Evolutionary conservation across 495 filamentous ascomycete genomes (phyloP).

Genomic region (Lichina pygmaea): DNA sequence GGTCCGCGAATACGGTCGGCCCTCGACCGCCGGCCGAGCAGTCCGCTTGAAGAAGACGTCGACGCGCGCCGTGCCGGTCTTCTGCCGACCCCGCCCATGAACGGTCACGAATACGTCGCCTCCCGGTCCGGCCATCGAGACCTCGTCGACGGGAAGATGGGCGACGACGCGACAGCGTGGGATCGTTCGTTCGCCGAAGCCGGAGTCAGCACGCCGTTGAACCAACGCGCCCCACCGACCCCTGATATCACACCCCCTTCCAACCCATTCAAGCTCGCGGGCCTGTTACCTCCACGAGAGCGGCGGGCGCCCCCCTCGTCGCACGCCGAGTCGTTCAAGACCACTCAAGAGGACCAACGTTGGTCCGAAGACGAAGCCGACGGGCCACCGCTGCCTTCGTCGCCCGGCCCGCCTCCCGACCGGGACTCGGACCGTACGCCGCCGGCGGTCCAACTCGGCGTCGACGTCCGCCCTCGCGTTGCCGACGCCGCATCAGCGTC

Average conservation of each 20-base stretch:
- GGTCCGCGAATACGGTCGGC: no score
- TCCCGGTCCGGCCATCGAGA: not conserved
- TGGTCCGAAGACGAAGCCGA: constrained; percentile 36
- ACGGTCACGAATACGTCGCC: not conserved
- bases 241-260: constrained; percentile 48
- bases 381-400: constrained; percentile 13
- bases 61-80: not conserved
- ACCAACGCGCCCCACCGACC: constrained; percentile 41
- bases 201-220: constrained; percentile 22
- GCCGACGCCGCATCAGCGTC: not conserved
- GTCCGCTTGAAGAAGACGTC: not conserved
- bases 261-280: constrained; percentile 10
- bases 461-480: not conserved
- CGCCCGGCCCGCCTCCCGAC: not conserved
- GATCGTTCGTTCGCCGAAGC: not conserved
- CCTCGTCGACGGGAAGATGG: not conserved
- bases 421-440: not conserved
- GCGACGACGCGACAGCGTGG: not conserved
- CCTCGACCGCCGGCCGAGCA: no score
- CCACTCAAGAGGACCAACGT: constrained; percentile 33
- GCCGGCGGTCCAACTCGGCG: not conserved
- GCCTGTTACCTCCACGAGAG: constrained; percentile 13
- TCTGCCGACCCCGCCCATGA: not conserved
- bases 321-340: constrained; percentile 45
- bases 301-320: constrained; percentile 21